phyloP scores from a whole-genome alignment of 1,139 yeast species.

The Zygosaccharomyces pseudobailii region DNA sequence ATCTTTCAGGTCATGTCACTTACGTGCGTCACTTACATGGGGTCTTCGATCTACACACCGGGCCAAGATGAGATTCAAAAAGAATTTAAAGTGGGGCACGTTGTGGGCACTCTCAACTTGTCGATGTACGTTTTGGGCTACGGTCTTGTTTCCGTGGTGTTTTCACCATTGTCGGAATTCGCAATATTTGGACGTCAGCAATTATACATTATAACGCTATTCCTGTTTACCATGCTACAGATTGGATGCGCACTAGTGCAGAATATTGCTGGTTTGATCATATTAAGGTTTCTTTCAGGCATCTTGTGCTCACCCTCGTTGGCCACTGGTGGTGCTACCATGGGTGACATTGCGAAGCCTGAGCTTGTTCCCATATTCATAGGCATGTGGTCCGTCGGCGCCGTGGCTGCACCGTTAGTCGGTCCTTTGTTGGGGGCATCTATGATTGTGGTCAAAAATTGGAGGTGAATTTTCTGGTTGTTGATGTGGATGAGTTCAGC shows the following conservation, averaged over 20 bases:
- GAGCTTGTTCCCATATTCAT: slow-evolving; percentile 41
- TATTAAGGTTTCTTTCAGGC: slow-evolving; percentile 50
- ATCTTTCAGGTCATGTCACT: slow-evolving; percentile 40
- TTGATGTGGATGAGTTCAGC: slow-evolving; percentile 39
- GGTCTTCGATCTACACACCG: slow-evolving; percentile 56
- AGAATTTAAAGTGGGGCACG: slow-evolving; percentile 41
- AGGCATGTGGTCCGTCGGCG: slow-evolving; percentile 48
- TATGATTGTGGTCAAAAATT: slow-evolving; percentile 41
- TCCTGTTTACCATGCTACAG: slow-evolving; percentile 51
- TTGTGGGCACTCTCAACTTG: slow-evolving; percentile 45
- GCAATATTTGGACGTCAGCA: slow-evolving; percentile 49
- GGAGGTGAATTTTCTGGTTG: slow-evolving; percentile 47
- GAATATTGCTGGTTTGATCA: slow-evolving; percentile 46
- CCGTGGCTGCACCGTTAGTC: slow-evolving; percentile 54
- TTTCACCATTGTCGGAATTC: slow-evolving; percentile 51
- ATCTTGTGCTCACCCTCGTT: slow-evolving; percentile 51
- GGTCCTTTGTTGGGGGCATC: slow-evolving; percentile 58
- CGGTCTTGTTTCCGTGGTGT: slow-evolving; percentile 50
- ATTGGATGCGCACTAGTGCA: slow-evolving; percentile 54
- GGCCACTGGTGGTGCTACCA: slow-evolving; percentile 54
- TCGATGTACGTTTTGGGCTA: slow-evolving; percentile 56
- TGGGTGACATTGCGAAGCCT: slow-evolving; percentile 48
- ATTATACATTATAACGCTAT: slow-evolving; percentile 48
- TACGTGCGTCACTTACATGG: slow-evolving; percentile 52
- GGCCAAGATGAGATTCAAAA: slow-evolving; percentile 42